Base-by-base conservation (phyloP, 2,329 filamentous ascomycete genomes). In the Aspergillus tanneri region DNA sequence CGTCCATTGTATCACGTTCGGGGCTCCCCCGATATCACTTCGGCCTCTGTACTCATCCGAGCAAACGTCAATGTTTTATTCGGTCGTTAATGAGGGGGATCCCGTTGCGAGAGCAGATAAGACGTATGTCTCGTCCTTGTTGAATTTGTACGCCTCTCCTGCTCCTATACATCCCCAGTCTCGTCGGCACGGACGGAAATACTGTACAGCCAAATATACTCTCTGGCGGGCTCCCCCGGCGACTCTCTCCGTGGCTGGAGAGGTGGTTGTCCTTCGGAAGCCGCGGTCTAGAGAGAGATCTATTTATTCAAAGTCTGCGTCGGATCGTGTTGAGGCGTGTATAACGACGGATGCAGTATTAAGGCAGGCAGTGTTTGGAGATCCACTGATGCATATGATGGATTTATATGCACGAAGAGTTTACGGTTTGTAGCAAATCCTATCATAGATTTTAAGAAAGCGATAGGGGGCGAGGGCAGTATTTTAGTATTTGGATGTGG, bases 81-180 rank as follows among this genome's bases (percentile, higher is more conserved):
- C 80, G 34, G 90, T 95, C 63, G 76, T 91, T 59, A 96, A 95
- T 62, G 89, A 95, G 66, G 90, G 90, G 3, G 90, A 95, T 56
- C 88, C 88, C 0, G 87, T 95, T 0, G 78, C 82, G 0, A 74
- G 90, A 22, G 88, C 88, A 0, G 89, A 95, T 62, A 87, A 83
- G 67, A 78, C 82, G 0, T 92, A 95, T 58, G 76, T 95, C 12
- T 80, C 79, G 53, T 87, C 82, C 25, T 73, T 95, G 8, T 69
- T 93, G 1, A 84, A 87, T 50, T 74, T 95, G 0, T 86, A 89
- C 47, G 79, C 83, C 1, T 77, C 79, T 0, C 81, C 87, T 0
- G 69, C 77, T 1, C 83, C 85, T 6, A 22, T 39, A 27, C 16
- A 7, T 2, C 5, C 27, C 9, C 21, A 1, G 61, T 49, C 4